phyloP scores from a whole-genome alignment of 495 filamentous ascomycete genomes.

The Friedmanniomyces endolithicus region DNA sequence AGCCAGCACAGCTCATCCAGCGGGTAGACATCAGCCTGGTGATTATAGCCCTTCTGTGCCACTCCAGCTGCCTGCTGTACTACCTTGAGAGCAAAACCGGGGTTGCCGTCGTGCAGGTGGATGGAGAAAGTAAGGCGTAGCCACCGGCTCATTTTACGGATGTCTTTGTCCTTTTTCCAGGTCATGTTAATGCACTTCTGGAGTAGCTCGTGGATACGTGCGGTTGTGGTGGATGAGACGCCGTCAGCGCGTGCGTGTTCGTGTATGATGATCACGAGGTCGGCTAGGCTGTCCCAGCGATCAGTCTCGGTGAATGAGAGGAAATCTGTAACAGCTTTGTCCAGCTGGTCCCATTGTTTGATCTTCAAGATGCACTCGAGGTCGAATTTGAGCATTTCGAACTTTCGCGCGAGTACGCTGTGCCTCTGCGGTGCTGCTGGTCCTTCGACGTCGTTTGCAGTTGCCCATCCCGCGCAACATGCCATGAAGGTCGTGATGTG shows the following conservation, averaged over 20 bases:
- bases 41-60: conserved; percentile 15
- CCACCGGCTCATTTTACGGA: conserved; percentile 51
- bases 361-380: conserved; percentile 62
- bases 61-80: conserved; percentile 29
- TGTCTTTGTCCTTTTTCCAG: conserved; percentile 41
- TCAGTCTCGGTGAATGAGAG: conserved; percentile 19
- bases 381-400: conserved; percentile 54
- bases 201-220: conserved; percentile 16
- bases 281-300: conserved; percentile 28
- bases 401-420: conserved; percentile 18
- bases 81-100: conserved; percentile 24
- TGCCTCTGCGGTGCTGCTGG: conserved; percentile 30
- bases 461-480: conserved; percentile 15
- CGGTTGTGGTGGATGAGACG: conserved; percentile 3
- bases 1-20: conserved; percentile 66
- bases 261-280: conserved; percentile 28
- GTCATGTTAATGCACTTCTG: conserved; percentile 52
- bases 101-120: conserved; percentile 35
- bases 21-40: conserved; percentile 42
- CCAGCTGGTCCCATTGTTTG: conserved; percentile 55
- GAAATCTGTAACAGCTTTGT: conserved; percentile 44
- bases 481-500: conserved; percentile 44
- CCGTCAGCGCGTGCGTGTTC: conserved; percentile 2
- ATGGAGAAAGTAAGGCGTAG: conserved; percentile 59
- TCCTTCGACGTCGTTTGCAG: conserved; percentile 20